These are phyloP conservation scores for Geranium rotundifolium DNA, from an alignment of 345 rosid genomes.

Conservation along the genomic window DNA sequence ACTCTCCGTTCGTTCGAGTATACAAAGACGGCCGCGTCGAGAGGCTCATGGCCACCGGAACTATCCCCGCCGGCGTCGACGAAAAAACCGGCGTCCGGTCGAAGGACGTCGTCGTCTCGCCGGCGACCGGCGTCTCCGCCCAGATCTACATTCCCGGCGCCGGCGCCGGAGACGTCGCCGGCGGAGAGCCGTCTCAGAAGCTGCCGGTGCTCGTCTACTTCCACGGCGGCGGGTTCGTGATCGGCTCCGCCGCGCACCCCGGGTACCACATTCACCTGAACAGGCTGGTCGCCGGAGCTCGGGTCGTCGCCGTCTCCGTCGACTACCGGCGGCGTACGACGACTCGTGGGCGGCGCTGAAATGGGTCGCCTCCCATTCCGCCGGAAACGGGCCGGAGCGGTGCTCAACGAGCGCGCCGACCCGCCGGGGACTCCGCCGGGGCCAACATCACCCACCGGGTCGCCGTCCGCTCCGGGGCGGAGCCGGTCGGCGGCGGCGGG, in stretches of 20 bases:
- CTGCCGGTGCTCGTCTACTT: conserved; percentile 35
- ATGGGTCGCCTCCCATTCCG: conserved; percentile 14
- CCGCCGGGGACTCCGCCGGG: conserved; percentile 35
- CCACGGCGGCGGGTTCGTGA: conserved; percentile 30
- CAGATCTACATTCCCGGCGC: conserved; percentile 27
- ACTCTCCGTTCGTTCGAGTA: conserved; percentile 18
- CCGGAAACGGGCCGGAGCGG: conserved; percentile 23
- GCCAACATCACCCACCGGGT: conserved; percentile 29
- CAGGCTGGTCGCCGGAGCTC: conserved; percentile 13
- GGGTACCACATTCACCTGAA: conserved; percentile 22
- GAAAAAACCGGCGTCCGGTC: conserved; percentile 30
- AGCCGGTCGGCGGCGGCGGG: not conserved
- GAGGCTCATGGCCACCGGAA: conserved; percentile 20
- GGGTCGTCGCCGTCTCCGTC: conserved; percentile 21
- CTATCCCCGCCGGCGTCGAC: conserved; percentile 28
- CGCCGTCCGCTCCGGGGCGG: conserved; percentile 14
- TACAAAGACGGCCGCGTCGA: conserved; percentile 50
- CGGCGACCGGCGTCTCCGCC: conserved; percentile 10
- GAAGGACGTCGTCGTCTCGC: conserved; percentile 28
- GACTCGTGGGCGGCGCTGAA: conserved; percentile 37
- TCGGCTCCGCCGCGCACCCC: conserved; percentile 21
- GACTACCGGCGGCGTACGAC: conserved; percentile 20
- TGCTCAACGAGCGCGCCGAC: conserved; percentile 23
- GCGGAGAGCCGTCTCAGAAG: conserved; percentile 15
- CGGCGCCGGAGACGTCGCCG: not conserved